A percentile compares a stretch with the other conserved stretches of the same genome.
Evolutionary conservation across 345 rosid genomes (phyloP).

Genomic region (Kernera saxatilis): DNA sequence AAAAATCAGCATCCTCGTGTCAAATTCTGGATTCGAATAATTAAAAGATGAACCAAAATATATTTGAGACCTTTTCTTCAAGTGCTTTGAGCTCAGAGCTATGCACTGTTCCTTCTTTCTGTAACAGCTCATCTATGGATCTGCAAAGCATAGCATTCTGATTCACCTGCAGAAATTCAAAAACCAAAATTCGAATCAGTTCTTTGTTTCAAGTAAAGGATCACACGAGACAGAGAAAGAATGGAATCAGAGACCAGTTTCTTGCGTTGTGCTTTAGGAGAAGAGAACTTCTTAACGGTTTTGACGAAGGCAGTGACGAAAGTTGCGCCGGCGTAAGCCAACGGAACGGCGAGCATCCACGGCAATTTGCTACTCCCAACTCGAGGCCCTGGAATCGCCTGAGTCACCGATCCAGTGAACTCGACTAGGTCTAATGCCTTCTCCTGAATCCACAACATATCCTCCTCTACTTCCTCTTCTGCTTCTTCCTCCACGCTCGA

Average conservation of each 20-base stretch:
- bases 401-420: constrained; percentile 86
- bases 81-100: constrained; percentile 49
- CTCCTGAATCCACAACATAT: constrained; percentile 89
- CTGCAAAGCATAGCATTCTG: constrained; percentile 75
- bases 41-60: neutral
- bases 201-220: neutral
- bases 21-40: constrained; percentile 25
- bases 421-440: constrained; percentile 87
- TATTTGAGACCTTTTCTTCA: constrained; percentile 61
- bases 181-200: neutral
- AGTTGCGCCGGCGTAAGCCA: constrained; percentile 67
- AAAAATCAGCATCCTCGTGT: constrained; percentile 27
- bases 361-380: constrained; percentile 87
- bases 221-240: neutral
- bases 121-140: constrained; percentile 65
- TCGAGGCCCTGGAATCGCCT: constrained; percentile 93
- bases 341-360: constrained; percentile 86
- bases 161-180: constrained; percentile 47
- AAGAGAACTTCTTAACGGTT: constrained; percentile 63
- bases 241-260: constrained; percentile 42
- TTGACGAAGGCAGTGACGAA: constrained; percentile 77
- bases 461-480: constrained; percentile 79
- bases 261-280: constrained; percentile 67
- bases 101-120: constrained; percentile 46
- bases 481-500: constrained; percentile 33